phyloP scores from a whole-genome alignment of 1,284 basidiomycete genomes.

The Psilocybe mexicana region DNA sequence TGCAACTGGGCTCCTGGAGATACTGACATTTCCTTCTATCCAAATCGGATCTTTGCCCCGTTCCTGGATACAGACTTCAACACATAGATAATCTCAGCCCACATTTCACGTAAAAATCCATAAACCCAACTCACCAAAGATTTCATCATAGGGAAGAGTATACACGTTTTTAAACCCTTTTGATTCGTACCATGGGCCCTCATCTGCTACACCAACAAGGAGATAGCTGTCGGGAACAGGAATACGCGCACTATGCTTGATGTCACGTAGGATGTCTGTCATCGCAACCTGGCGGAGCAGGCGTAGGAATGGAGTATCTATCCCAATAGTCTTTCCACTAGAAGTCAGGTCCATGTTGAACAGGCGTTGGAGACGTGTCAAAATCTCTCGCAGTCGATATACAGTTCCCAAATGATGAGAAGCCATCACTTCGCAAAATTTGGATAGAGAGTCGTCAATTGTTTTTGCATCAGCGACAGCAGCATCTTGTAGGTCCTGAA shows the following conservation, averaged over 20 bases:
- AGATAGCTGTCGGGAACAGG: constrained; percentile 65
- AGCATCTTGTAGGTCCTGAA: constrained; percentile 55
- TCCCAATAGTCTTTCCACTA: constrained; percentile 17
- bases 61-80: constrained; percentile 57
- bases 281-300: constrained; percentile 57
- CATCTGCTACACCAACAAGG: constrained; percentile 78
- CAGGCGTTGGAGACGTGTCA: constrained; percentile 46
- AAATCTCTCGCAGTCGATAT: constrained; percentile 50
- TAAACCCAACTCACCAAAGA: constrained; percentile 53
- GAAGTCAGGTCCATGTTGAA: constrained; percentile 38
- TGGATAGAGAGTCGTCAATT: constrained; percentile 52
- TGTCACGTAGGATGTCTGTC: constrained; percentile 62
- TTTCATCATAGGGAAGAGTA: constrained; percentile 50
- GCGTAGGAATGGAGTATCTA: constrained; percentile 60
- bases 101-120: background rate
- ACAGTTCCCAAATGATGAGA: constrained; percentile 51
- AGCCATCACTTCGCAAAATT: constrained; percentile 49
- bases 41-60: constrained; percentile 46
- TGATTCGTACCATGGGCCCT: constrained; percentile 60
- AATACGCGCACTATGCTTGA: constrained; percentile 75
- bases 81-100: background rate
- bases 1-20: constrained; percentile 66
- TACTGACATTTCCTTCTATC: constrained; percentile 56
- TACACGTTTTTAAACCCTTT: constrained; percentile 54
- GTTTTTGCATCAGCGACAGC: constrained; percentile 54